Percentiles rank a stretch among this genome's conserved stretches.
These are phyloP conservation scores for Ustilago tritici DNA, from an alignment of 1,284 basidiomycete genomes.

Conservation along the genomic window DNA sequence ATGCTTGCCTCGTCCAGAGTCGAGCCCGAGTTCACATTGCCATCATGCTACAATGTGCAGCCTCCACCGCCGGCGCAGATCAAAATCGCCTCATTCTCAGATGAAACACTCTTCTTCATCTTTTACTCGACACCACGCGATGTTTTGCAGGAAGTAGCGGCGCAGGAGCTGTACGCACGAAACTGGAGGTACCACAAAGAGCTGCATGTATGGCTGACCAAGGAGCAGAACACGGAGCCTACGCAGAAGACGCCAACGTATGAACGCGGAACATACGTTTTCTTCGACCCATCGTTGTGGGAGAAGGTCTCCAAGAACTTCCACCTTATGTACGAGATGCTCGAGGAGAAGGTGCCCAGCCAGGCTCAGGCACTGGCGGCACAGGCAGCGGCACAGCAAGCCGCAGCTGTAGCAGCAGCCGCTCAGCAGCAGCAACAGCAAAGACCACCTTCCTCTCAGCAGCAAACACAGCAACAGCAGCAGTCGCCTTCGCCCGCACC, in stretches of 20 bases:
- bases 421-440: conserved; percentile 25
- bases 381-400: conserved; percentile 48
- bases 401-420: conserved; percentile 28
- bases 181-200: conserved; percentile 99
- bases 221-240: conserved; percentile 84
- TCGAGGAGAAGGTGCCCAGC: conserved; percentile 80
- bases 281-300: conserved; percentile 92
- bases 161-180: conserved; percentile 94
- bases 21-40: conserved; percentile 83
- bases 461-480: conserved; percentile 21
- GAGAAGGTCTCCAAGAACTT: conserved; percentile 80
- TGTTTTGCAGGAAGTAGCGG: conserved; percentile 92
- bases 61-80: conserved; percentile 86
- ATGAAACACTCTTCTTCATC: conserved; percentile 98
- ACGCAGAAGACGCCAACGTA: conserved; percentile 88
- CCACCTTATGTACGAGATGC: conserved; percentile 83
- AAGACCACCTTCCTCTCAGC: conserved; percentile 17
- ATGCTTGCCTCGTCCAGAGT: conserved; percentile 86
- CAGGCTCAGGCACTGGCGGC: conserved; percentile 51
- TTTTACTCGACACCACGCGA: conserved; percentile 96
- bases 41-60: conserved; percentile 92
- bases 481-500: conserved; percentile 15
- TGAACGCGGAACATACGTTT: conserved; percentile 88
- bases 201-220: conserved; percentile 92
- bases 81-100: conserved; percentile 89